Evolutionary conservation across 169 alveolate species (phyloP), one percentile per base, ranked within the genome.

Genomic region (Perkinsus chesapeaki): DNA sequence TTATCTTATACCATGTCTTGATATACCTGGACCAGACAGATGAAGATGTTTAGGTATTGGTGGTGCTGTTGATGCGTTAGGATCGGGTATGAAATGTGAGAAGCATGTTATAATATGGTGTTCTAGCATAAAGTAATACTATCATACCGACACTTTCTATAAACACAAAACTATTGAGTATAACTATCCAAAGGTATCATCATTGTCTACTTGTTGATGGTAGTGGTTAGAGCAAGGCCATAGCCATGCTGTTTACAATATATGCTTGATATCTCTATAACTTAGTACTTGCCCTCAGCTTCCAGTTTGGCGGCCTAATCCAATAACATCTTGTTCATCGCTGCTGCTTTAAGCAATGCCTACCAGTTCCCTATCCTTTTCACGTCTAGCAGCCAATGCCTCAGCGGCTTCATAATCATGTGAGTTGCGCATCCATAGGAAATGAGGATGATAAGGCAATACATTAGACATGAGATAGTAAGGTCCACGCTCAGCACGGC

Each of bases 401-500:
- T 60, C 82, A 16, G 82, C 82, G 31, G 82, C 82, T 23, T 60
- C 82, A 23, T 60, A 60, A 60, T 60, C 82, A 16, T 60, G 82
- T 60, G 98, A 95, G 92, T 98, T 95, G 7, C 98, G 98, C 91
- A 73, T 91, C 90, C 73, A 93, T 91, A 0, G 92, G 73, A 95
- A 95, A 92, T 96, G 96, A 3, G 98, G 98, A 93, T 97, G 98
- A 38, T 96, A 93, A 39, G 98, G 97, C 92, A 97, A 73, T 95
- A 95, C 97, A 94, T 97, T 96, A 91, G 96, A 96, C 48, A 96
- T 95, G 92, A 96, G 94, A 98, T 98, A 97, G 93, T 96, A 95
- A 16, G 98, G 95, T 9, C 98, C 98, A 92, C 98, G 97, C 92
- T 97, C 98, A 96, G 96, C 95, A 23, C 39, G 36, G 48, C n/a